These are phyloP conservation scores for Vanderwaltozyma tropicalis DNA, from an alignment of 805 yeast genomes.

Conservation along the genomic window DNA sequence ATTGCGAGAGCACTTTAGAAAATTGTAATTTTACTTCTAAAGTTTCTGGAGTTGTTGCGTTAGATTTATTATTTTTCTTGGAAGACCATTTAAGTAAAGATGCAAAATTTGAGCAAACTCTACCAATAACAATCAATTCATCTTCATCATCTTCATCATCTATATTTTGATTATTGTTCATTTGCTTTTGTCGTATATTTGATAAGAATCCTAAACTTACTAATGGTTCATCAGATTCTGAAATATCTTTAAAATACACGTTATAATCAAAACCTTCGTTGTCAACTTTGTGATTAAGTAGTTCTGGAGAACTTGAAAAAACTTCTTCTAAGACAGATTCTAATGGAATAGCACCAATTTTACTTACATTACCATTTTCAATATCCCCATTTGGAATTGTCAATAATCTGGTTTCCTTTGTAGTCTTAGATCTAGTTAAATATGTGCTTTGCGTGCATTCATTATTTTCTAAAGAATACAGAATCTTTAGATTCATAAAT, in stretches of 20 bases:
- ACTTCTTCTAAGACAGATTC: slow-evolving; percentile 22
- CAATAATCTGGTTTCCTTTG: slow-evolving; percentile 20
- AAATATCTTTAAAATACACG: slow-evolving; percentile 26
- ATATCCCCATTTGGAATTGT: slow-evolving; percentile 16
- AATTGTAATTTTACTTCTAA: slow-evolving; percentile 27
- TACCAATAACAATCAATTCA: slow-evolving; percentile 23
- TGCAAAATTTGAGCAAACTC: slow-evolving; percentile 29
- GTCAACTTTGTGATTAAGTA: slow-evolving; percentile 13
- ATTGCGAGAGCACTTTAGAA: slow-evolving; percentile 16
- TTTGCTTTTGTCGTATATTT: slow-evolving; percentile 18
- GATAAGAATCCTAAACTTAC: slow-evolving; percentile 28
- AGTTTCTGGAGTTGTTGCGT: slow-evolving; percentile 15
- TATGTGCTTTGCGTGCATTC: slow-evolving; percentile 19
- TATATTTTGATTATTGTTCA: neutral
- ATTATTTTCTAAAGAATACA: slow-evolving; percentile 25
- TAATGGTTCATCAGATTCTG: slow-evolving; percentile 28
- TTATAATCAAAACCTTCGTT: slow-evolving; percentile 21
- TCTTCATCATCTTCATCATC: slow-evolving; percentile 5
- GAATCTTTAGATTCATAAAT: slow-evolving; percentile 26
- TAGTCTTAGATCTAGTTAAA: slow-evolving; percentile 23
- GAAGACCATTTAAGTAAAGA: slow-evolving; percentile 24
- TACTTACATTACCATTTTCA: slow-evolving; percentile 9
- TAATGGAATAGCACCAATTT: slow-evolving; percentile 24
- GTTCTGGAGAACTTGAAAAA: slow-evolving; percentile 26
- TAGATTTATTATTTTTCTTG: slow-evolving; percentile 6